Base-by-base conservation (phyloP, 208 protist genomes). In the Wallacemonas collosoma region DNA sequence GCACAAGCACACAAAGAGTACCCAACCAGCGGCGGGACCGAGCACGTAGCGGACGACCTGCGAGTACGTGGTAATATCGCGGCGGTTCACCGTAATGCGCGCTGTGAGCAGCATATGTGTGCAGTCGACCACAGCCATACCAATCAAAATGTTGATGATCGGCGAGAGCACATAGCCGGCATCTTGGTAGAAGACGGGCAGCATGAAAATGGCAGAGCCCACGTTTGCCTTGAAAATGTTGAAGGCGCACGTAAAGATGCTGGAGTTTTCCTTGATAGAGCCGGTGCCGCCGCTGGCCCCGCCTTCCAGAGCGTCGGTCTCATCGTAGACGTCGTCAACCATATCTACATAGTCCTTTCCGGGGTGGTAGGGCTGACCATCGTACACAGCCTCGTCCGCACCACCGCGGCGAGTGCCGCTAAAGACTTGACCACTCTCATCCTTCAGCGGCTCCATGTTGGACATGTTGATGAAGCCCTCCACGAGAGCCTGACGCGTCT, bases 181-280 rank as follows among this genome's bases (percentile, higher is more conserved):
- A 57, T 95, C 84, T 36, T 83, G 61, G 81, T 95, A 95, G 72
- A 89, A 91, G 60, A 82, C 89, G 3, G 88, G 84, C 4, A 95
- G 80, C 47, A 93, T 68, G 73, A 93, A 95, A 26, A 95, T 82
- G 54, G 84, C 90, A 1, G 88, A 83, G 44, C 90, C 90, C 43
- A 95, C 90, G 79, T 95, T 95, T 8, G 86, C 90, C 81, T 95
- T 95, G 80, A 95, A 95, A 50, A 95, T 82, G 69, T 95, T 89
- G 67, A 94, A 92, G 50, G 85, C 85, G 41, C 81, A 84, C 70
- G 85, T 89, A 66, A 75, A 77, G 44, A 89, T 83, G 72, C 83
- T 89, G 3, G 83, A 83, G 80, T 89, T 89, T 61, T 86, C 80
- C 60, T 79, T 77, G 48, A 89, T 57, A 48, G 85, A 72, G 44